Conservation (phyloP, 1,139 yeast species). For the Geotrichum klebahnii region DNA sequence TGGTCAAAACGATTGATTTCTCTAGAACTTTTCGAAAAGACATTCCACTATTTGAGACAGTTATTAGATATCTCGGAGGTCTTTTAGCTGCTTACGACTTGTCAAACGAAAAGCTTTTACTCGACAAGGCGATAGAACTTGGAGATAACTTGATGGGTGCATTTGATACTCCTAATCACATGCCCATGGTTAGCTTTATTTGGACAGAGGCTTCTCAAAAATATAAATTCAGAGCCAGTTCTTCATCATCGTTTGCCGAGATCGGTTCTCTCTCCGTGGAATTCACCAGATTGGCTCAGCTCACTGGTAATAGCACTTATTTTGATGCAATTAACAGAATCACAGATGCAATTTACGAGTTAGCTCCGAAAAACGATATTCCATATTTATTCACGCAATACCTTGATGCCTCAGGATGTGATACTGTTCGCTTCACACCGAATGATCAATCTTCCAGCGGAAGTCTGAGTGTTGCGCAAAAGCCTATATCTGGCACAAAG, state of each 20-base stretch:
- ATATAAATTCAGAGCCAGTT: conserved; percentile 33
- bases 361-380: conserved; percentile 35
- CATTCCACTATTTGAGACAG: conserved; percentile 69
- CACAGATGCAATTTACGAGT: conserved; percentile 41
- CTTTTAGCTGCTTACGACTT: conserved; percentile 66
- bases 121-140: conserved; percentile 57
- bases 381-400: conserved; percentile 45
- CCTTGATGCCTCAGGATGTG: conserved; percentile 52
- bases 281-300: conserved; percentile 60
- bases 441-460: background rate
- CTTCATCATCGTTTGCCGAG: conserved; percentile 55
- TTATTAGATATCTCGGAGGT: conserved; percentile 70
- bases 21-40: conserved; percentile 40
- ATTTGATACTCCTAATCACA: conserved; percentile 62
- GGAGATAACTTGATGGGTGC: conserved; percentile 67
- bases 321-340: conserved; percentile 47
- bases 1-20: conserved; percentile 54
- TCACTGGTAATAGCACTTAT: conserved; percentile 56
- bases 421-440: conserved; percentile 21
- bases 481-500: too few species aligned
- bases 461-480: background rate
- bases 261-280: conserved; percentile 67
- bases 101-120: conserved; percentile 45
- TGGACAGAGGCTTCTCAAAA: conserved; percentile 47
- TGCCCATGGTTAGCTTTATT: conserved; percentile 63